Evolutionary conservation across 805 yeast species (phyloP).

Genomic region (Kregervanrija fluxuum): DNA sequence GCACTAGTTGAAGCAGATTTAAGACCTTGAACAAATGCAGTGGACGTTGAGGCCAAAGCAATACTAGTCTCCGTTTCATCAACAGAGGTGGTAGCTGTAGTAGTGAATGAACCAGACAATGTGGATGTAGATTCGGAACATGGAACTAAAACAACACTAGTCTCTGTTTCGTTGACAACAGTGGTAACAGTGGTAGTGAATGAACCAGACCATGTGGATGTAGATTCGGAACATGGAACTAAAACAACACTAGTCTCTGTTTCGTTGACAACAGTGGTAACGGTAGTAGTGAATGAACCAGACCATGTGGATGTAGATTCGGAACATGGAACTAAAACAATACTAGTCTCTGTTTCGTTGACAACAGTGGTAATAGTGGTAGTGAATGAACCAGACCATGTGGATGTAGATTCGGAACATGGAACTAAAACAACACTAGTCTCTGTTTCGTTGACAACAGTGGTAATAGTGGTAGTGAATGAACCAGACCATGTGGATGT

Average conservation of each 20-base stretch:
- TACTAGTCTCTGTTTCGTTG: not conserved
- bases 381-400: not conserved
- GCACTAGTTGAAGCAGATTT: too few species aligned
- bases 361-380: not conserved
- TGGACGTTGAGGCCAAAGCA: too few species aligned
- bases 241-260: not conserved
- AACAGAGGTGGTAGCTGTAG: too few species aligned
- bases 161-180: too few species aligned
- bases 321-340: conserved; percentile 2
- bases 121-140: too few species aligned
- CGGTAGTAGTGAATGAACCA: not conserved
- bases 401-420: not conserved
- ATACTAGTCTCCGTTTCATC: too few species aligned
- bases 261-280: not conserved
- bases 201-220: too few species aligned
- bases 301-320: conserved; percentile 1
- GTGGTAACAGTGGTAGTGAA: too few species aligned
- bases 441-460: not conserved
- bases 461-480: not conserved
- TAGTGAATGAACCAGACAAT: too few species aligned
- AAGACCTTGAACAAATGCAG: too few species aligned
- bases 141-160: too few species aligned
- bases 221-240: not conserved
- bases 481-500: conserved; percentile 1
- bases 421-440: conserved; percentile 1